Conservation (phyloP, 1,139 yeast genomes). For the Dujonia santamariae region DNA sequence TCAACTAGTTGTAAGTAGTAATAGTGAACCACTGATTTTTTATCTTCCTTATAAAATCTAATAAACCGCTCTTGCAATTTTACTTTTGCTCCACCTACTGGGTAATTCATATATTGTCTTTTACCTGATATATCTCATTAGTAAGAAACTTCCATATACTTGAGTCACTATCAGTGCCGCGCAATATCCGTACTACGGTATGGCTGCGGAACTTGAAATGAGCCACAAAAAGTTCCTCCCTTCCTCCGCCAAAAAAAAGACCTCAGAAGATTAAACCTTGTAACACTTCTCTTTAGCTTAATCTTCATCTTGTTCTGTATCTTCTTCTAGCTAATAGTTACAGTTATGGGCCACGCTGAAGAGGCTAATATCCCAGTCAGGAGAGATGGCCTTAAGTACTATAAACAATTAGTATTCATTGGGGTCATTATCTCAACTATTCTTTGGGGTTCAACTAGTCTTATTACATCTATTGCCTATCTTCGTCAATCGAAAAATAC, state of each 20-base stretch:
- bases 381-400: background rate
- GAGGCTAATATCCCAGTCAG: background rate
- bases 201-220: too few relatives aligned
- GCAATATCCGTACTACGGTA: too few relatives aligned
- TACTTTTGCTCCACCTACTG: too few relatives aligned
- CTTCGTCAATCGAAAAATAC: conserved; percentile 12
- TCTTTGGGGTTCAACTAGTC: conserved; percentile 39
- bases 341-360: background rate
- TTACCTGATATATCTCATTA: too few relatives aligned
- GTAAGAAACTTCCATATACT: too few relatives aligned
- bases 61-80: too few relatives aligned
- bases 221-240: background rate
- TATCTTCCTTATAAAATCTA: too few relatives aligned
- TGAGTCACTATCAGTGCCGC: too few relatives aligned
- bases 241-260: background rate
- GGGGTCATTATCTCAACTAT: conserved; percentile 27
- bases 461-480: conserved; percentile 24
- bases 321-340: background rate
- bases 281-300: background rate
- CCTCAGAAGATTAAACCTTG: background rate
- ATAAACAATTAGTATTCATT: conserved; percentile 6
- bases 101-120: too few relatives aligned
- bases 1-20: too few relatives aligned
- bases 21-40: too few relatives aligned
- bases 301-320: background rate